phyloP scores from a whole-genome alignment of 371 early-diverging fungal species.

The Synchytrium microbalum region DNA sequence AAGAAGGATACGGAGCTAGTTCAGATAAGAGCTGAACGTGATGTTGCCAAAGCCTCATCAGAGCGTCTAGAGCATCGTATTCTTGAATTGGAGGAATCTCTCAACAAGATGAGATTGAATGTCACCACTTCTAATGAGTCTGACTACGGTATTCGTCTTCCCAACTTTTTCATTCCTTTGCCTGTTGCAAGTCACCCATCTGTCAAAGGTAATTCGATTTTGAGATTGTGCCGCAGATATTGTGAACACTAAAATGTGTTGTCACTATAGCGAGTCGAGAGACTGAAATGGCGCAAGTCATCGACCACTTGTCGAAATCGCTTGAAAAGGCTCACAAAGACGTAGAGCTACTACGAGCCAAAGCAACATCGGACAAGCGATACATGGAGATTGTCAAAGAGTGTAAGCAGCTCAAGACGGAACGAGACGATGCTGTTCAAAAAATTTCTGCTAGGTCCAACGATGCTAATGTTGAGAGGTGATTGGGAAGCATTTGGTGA shows the following conservation, averaged over 20 bases:
- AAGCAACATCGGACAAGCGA: conserved; percentile 16
- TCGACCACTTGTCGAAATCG: conserved; percentile 24
- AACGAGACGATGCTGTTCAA: not conserved
- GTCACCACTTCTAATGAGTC: not conserved
- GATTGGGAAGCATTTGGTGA: no score
- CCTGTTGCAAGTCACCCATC: not conserved
- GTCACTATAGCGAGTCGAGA: not conserved
- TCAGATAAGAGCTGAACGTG: not conserved
- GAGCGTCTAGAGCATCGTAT: not conserved
- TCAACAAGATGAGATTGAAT: not conserved
- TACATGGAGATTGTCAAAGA: conserved; percentile 28
- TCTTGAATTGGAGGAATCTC: not conserved
- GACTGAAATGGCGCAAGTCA: conserved; percentile 7
- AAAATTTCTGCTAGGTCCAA: not conserved
- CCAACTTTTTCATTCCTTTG: not conserved
- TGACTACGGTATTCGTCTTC: not conserved
- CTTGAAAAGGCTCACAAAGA: conserved; percentile 25
- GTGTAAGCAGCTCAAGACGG: not conserved
- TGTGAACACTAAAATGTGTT: not conserved
- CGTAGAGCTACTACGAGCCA: conserved; percentile 15
- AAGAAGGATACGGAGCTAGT: not conserved
- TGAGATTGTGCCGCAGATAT: not conserved
- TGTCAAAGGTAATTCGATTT: no score
- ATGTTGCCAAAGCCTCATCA: not conserved
- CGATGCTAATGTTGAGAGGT: not conserved